A percentile compares a stretch with the other conserved stretches of the same genome.
phyloP scores from a whole-genome alignment of 1,139 yeast genomes.

The Komagataea norvegica region DNA sequence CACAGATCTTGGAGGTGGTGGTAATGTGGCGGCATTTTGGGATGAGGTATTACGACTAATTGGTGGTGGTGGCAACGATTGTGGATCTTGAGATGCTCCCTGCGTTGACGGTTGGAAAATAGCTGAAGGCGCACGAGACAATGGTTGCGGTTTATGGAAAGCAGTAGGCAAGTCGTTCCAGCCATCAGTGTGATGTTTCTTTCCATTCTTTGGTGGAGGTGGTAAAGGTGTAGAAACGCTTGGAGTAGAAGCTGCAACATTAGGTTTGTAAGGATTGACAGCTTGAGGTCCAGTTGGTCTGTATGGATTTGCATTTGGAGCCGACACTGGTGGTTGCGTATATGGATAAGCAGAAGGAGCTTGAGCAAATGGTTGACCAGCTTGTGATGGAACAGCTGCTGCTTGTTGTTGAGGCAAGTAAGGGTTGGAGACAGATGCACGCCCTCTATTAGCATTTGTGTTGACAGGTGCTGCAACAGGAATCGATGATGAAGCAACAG shows the following conservation, averaged over 20 bases:
- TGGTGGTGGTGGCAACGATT: slow-evolving; percentile 27
- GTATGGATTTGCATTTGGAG: slow-evolving; percentile 15
- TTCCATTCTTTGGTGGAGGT: slow-evolving; percentile 35
- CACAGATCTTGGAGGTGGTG: slow-evolving; percentile 30
- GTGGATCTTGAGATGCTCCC: slow-evolving; percentile 18
- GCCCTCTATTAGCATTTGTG: too few relatives aligned
- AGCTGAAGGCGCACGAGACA: slow-evolving; percentile 50
- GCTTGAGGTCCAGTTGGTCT: slow-evolving; percentile 15
- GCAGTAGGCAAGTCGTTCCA: slow-evolving; percentile 92
- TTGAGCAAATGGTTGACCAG: slow-evolving; percentile 10
- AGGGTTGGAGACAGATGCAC: slow-evolving; percentile 23
- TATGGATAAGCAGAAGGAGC: slow-evolving; percentile 13
- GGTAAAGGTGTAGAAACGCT: slow-evolving; percentile 13
- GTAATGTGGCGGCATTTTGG: slow-evolving; percentile 24
- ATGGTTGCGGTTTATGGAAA: slow-evolving; percentile 42
- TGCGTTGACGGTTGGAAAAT: slow-evolving; percentile 22
- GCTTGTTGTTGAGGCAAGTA: slow-evolving; percentile 23
- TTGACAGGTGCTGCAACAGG: slow-evolving; percentile 10
- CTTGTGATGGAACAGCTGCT: slow-evolving; percentile 11
- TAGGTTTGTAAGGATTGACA: slow-evolving; percentile 16
- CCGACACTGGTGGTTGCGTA: slow-evolving; percentile 13
- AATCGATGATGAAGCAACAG: slow-evolving; percentile 14
- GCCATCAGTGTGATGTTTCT: slow-evolving; percentile 68
- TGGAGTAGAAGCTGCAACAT: slow-evolving; percentile 14
- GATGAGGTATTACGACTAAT: slow-evolving; percentile 23